phyloP scores from a whole-genome alignment of 179 eudicot genomes.

The Nepenthes alata region DNA sequence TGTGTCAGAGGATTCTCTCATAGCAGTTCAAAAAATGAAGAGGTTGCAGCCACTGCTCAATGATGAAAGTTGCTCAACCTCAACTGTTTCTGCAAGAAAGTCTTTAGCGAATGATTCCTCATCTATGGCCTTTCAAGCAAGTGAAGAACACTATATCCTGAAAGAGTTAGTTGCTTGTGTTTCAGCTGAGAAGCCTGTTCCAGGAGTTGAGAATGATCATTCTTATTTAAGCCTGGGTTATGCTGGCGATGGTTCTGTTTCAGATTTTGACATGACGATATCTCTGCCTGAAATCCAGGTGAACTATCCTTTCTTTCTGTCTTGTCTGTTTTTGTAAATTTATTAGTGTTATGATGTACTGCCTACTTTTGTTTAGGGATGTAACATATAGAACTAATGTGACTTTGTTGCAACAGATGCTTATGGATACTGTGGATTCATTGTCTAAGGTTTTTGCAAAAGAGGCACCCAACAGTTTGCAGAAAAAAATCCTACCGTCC shows the following conservation, averaged over 20 bases:
- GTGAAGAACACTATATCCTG: constrained; percentile 39
- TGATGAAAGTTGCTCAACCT: constrained; percentile 35
- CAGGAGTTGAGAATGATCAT: constrained; percentile 19
- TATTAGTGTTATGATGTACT: constrained; percentile 2
- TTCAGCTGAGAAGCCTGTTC: constrained; percentile 44
- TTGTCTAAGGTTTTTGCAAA: constrained; percentile 39
- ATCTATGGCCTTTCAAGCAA: constrained; percentile 18
- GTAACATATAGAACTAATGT: constrained; percentile 9
- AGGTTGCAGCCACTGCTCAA: constrained; percentile 16
- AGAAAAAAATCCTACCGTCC: constrained; percentile 24
- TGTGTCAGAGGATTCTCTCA: constrained; percentile 18
- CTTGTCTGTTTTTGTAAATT: not conserved
- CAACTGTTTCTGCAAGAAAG: constrained; percentile 18
- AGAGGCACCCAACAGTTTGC: constrained; percentile 20
- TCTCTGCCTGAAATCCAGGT: constrained; percentile 80
- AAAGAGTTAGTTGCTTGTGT: constrained; percentile 40
- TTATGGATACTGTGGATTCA: constrained; percentile 43
- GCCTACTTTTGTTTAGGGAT: not conserved
- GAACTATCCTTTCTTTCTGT: constrained; percentile 2
- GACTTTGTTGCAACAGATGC: constrained; percentile 42
- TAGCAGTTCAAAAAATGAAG: constrained; percentile 15
- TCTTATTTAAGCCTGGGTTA: constrained; percentile 32
- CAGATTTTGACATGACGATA: constrained; percentile 66
- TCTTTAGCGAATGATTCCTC: constrained; percentile 19
- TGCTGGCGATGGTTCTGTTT: constrained; percentile 70